phyloP scores from a whole-genome alignment of 345 rosid genomes.

The Moricandia moricandioides region DNA sequence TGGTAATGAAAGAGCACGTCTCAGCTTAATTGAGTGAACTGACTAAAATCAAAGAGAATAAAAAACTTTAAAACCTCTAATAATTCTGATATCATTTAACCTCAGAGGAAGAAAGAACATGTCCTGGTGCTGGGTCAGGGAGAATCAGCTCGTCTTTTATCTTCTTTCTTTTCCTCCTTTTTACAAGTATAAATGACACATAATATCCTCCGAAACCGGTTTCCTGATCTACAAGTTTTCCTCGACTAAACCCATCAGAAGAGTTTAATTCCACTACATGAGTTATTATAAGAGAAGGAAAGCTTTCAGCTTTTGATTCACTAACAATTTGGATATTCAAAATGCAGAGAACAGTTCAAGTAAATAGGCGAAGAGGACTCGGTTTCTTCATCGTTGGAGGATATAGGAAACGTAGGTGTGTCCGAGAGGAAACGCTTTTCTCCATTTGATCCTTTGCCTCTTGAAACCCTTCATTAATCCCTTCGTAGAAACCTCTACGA shows the following conservation, averaged over 20 bases:
- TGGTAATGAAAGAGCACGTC: conserved; percentile 52
- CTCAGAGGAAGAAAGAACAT: conserved; percentile 44
- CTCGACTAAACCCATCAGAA: conserved; percentile 1
- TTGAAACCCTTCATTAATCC: conserved; percentile 34
- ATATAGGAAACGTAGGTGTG: conserved; percentile 31
- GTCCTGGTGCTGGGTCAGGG: conserved; percentile 39
- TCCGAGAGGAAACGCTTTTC: conserved; percentile 53
- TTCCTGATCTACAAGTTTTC: conserved; percentile 16
- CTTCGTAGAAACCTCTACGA: conserved; percentile 32
- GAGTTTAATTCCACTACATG: conserved; percentile 42
- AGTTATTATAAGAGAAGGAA: conserved; percentile 22
- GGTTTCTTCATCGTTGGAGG: conserved; percentile 28
- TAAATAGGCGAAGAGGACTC: conserved; percentile 11
- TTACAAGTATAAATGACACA: neutral
- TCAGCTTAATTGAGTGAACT: conserved; percentile 33
- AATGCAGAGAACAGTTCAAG: conserved; percentile 42
- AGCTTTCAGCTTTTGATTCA: conserved; percentile 39
- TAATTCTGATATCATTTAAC: conserved; percentile 38
- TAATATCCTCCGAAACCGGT: neutral
- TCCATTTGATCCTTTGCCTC: conserved; percentile 52
- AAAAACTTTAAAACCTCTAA: neutral
- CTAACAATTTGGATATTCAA: conserved; percentile 38
- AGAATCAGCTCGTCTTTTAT: conserved; percentile 25
- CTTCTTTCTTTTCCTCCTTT: conserved; percentile 36
- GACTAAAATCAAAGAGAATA: neutral